Evolutionary conservation across 257 asterid genomes (phyloP).

Genomic region (Linaria vulgaris): DNA sequence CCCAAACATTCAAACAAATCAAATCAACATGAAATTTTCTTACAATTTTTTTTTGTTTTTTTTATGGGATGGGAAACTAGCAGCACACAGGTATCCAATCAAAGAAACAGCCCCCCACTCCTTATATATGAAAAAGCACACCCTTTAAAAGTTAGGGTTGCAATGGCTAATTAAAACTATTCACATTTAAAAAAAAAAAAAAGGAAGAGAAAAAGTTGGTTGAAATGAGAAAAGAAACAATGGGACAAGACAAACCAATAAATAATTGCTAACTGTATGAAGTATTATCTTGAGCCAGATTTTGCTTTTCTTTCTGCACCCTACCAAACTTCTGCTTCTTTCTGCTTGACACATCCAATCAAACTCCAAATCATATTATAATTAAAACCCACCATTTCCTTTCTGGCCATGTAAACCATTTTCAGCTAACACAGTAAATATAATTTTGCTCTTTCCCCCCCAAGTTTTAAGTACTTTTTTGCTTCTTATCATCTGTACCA

Average conservation of each 20-base stretch:
- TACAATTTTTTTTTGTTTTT: slow-evolving; percentile 31
- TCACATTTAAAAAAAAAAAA: slow-evolving; percentile 12
- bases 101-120: slow-evolving; percentile 34
- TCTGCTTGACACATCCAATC: slow-evolving; percentile 31
- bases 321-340: slow-evolving; percentile 30
- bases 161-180: slow-evolving; percentile 37
- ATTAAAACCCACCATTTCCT: not conserved
- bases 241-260: slow-evolving; percentile 28
- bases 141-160: slow-evolving; percentile 60
- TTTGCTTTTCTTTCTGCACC: slow-evolving; percentile 9
- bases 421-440: slow-evolving; percentile 4
- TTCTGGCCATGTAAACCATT: too few relatives aligned
- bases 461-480: slow-evolving; percentile 20
- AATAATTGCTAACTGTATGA: slow-evolving; percentile 35
- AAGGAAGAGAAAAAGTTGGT: slow-evolving; percentile 12
- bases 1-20: slow-evolving; percentile 50
- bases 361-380: slow-evolving; percentile 37
- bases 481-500: slow-evolving; percentile 29
- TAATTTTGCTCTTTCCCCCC: not conserved
- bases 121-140: slow-evolving; percentile 26
- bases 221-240: slow-evolving; percentile 23
- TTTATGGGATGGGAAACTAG: slow-evolving; percentile 33
- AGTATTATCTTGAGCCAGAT: slow-evolving; percentile 32
- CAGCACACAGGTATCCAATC: slow-evolving; percentile 50
- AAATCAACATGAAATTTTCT: slow-evolving; percentile 37